phyloP scores from a whole-genome alignment of 2,329 filamentous ascomycete species.

The Metarhizium anisopliae region DNA sequence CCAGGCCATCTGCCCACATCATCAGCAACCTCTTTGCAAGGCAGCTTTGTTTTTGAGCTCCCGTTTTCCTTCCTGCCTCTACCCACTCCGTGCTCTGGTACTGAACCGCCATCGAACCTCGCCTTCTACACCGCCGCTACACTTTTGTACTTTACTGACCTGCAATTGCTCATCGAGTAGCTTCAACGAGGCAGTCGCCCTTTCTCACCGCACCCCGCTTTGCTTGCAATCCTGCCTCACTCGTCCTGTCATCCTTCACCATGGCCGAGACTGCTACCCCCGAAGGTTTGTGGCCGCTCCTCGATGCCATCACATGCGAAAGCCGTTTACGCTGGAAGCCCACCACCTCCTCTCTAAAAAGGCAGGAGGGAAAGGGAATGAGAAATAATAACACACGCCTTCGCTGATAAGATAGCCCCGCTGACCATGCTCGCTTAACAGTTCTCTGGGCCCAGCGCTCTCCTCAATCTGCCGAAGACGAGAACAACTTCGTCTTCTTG shows the following conservation, averaged over 20 bases:
- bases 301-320: neutral
- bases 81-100: neutral
- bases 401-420: neutral
- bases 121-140: neutral
- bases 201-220: constrained; percentile 2
- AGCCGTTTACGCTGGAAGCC: neutral
- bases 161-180: neutral
- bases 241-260: constrained; percentile 3
- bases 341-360: neutral
- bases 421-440: constrained; percentile 28
- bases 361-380: neutral
- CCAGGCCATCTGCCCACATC: neutral
- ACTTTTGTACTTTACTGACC: neutral
- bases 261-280: constrained; percentile 25
- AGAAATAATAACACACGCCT: neutral
- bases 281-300: constrained; percentile 23
- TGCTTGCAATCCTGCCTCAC: neutral
- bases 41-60: constrained; percentile 5
- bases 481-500: constrained; percentile 92
- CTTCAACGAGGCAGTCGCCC: neutral
- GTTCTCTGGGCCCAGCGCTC: constrained; percentile 99
- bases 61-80: neutral
- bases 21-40: neutral
- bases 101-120: neutral
- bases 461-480: constrained; percentile 53